Evolutionary conservation across 306 rosid genomes (phyloP).

Genomic region (Quercus dentata): DNA sequence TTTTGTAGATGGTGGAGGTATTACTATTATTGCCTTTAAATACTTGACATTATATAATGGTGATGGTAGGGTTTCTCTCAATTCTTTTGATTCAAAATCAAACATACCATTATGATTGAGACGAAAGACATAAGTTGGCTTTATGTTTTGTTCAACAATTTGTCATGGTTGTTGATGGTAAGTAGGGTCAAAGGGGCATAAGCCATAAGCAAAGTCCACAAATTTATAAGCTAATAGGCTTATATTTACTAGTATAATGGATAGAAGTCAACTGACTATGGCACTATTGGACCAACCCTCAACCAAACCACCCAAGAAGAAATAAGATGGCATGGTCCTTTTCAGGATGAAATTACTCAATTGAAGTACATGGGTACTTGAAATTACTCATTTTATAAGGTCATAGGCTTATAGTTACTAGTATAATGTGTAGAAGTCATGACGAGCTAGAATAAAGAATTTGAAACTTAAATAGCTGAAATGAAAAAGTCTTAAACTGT

Average conservation of each 20-base stretch:
- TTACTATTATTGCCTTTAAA: neutral
- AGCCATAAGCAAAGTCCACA: slow-evolving; percentile 18
- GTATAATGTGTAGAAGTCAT: slow-evolving; percentile 11
- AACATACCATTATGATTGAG: slow-evolving; percentile 13
- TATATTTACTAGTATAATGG: slow-evolving; percentile 7
- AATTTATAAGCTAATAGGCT: slow-evolving; percentile 7
- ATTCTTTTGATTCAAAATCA: slow-evolving; percentile 3
- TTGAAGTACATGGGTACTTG: too few relatives aligned
- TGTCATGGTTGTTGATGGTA: neutral
- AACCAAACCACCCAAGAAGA: neutral
- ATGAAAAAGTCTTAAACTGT: too few relatives aligned
- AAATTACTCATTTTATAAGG: too few relatives aligned
- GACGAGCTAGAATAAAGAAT: too few relatives aligned
- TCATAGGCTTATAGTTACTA: slow-evolving; percentile 3
- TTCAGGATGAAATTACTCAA: too few relatives aligned
- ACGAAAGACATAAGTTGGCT: slow-evolving; percentile 32
- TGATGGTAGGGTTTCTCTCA: slow-evolving; percentile 4
- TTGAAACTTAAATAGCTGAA: too few relatives aligned
- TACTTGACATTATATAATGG: slow-evolving; percentile 12
- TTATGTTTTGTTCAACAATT: slow-evolving; percentile 23
- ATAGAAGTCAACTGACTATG: slow-evolving; percentile 13
- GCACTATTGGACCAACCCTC: neutral
- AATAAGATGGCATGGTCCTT: too few relatives aligned
- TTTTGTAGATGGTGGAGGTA: neutral
- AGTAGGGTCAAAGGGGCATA: slow-evolving; percentile 6